A percentile compares a stretch with the other conserved stretches of the same genome.
These are phyloP conservation scores for Mycena amicta DNA, from an alignment of 768 basidiomycete species.

Conservation along the genomic window DNA sequence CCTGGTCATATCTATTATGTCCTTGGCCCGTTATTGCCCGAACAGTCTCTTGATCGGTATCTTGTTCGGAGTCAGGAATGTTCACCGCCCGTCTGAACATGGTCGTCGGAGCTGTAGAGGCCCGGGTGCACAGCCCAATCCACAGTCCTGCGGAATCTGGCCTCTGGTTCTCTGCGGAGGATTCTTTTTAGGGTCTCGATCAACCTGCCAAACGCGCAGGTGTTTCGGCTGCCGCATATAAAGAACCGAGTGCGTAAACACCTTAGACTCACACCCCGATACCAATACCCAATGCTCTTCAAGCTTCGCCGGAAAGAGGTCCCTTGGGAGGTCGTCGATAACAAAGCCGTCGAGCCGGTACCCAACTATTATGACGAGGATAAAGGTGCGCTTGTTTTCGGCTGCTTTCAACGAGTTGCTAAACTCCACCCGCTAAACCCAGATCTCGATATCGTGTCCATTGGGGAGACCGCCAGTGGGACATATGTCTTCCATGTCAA, in stretches of 20 bases:
- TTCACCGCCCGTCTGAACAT: too few relatives aligned
- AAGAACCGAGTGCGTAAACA: not conserved
- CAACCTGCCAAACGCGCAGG: not conserved
- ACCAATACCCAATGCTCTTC: constrained; percentile 35
- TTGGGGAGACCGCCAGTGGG: constrained; percentile 55
- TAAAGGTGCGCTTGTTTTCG: constrained; percentile 39
- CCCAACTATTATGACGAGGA: constrained; percentile 64
- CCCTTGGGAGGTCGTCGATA: constrained; percentile 81
- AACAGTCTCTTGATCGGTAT: not conserved
- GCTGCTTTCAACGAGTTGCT: constrained; percentile 1
- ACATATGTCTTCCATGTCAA: constrained; percentile 68
- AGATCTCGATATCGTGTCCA: constrained; percentile 64
- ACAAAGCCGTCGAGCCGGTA: constrained; percentile 64
- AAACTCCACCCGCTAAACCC: too few relatives aligned
- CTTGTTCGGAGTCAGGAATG: not conserved
- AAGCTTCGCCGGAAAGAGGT: constrained; percentile 57
- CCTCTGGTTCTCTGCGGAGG: too few relatives aligned
- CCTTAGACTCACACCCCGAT: not conserved
- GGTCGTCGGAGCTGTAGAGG: not conserved
- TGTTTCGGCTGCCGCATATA: not conserved
- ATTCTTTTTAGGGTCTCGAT: not conserved
- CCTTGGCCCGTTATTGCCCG: not conserved
- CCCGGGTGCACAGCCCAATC: too few relatives aligned
- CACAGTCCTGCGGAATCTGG: too few relatives aligned
- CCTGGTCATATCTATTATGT: not conserved